phyloP scores from a whole-genome alignment of 352 stramenopile species.

The Phytophthora parvispora region DNA sequence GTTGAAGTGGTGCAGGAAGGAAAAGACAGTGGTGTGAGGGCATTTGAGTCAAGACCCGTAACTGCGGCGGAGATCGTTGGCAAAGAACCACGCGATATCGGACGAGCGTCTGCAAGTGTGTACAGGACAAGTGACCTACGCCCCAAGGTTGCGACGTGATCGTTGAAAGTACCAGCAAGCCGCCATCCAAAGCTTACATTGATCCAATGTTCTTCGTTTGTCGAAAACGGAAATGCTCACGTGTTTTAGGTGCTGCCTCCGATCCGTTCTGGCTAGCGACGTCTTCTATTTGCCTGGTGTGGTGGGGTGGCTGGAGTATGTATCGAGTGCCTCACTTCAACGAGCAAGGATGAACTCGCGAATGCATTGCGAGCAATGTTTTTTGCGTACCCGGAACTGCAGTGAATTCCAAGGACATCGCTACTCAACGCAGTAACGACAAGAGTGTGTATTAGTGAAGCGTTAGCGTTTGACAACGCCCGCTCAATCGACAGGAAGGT shows the following conservation, averaged over 20 bases:
- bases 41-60: neutral
- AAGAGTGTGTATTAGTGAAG: too few species aligned
- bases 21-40: neutral
- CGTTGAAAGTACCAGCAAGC: too few species aligned
- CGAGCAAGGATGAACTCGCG: neutral
- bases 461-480: neutral
- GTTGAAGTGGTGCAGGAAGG: constrained; percentile 1
- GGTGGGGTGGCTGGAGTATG: too few species aligned
- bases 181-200: too few species aligned
- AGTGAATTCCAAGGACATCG: neutral
- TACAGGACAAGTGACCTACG: too few species aligned
- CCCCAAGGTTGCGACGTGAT: too few species aligned
- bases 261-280: neutral
- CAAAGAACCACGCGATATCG: neutral
- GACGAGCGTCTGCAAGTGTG: neutral
- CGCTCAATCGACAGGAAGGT: neutral
- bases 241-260: neutral
- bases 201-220: neutral
- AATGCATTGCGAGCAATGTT: neutral
- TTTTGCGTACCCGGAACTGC: neutral
- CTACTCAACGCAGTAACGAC: too few species aligned
- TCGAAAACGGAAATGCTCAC: too few species aligned
- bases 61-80: neutral
- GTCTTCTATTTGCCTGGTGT: neutral
- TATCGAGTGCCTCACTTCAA: neutral